Base-by-base conservation (phyloP, 2,329 filamentous ascomycete genomes). In the Sporothrix inflata region DNA sequence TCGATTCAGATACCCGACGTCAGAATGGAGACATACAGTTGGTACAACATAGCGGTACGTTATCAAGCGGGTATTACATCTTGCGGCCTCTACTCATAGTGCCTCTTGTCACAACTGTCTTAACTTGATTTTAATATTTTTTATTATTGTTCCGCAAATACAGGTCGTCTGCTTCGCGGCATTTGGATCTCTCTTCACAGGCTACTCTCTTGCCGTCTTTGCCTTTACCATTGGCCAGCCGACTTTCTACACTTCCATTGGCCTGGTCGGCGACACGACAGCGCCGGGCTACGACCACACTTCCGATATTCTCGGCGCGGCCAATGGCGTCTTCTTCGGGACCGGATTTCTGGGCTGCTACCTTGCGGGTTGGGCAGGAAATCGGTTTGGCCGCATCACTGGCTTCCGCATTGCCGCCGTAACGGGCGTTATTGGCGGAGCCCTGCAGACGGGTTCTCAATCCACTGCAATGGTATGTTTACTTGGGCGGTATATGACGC, bases 1-100 rank as follows among this genome's bases (percentile, higher is more conserved):
- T 34, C 30, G 6, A 34, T 34, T 3, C 30, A 34, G 30, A 34
- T 6, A 34, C 30, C 30, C 30, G 6, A 51, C 3, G 14, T 16
- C 51, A 55, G 3, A 1, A 55, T 55, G 53, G 53, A 55, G 24
- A 55, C 53, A 4, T 55, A 30, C 53, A 55, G 53, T 30, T 55
- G 53, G 53, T 55, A 55, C 24, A 55, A 55, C 53, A 55, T 55
- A 30, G 53, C 24, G 53, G 53, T 55, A 19, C 53, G 53, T 55
- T 21, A 7, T 51, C 21, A 34, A 34, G 30, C 30, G 30, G 30
- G 30, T 34, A 34, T 3, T 6, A 6, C 30, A 3, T 34, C 30
- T 34, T 6, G 3, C 30, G 30, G 6, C 30, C 30, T 6, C 30
- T 34, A 6, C 30, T 34, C 30, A 34, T 34, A 34, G 3, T 3